These are phyloP conservation scores for Paralagenidium karlingii DNA, from an alignment of 352 stramenopile species.

Conservation along the genomic window DNA sequence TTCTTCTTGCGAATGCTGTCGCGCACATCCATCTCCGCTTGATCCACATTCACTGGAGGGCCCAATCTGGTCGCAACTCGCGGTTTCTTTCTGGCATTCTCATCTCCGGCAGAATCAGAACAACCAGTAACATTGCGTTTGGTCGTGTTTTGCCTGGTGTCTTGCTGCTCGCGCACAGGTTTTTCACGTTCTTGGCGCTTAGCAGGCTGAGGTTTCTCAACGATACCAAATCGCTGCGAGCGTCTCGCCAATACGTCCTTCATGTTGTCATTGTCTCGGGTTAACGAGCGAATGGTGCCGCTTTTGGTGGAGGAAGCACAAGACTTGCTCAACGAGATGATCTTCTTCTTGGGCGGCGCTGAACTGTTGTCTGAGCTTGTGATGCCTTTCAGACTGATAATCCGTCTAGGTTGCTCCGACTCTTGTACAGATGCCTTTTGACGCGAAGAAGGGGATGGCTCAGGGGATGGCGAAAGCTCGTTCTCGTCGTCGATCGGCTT, in stretches of 20 bases:
- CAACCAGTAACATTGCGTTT: conserved; percentile 4
- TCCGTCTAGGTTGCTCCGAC: too few species aligned
- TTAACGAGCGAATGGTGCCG: conserved; percentile 43
- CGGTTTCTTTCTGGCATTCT: neutral
- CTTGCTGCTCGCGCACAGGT: too few species aligned
- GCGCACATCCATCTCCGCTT: conserved; percentile 58
- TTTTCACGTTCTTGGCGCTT: conserved; percentile 6
- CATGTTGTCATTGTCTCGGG: conserved; percentile 21
- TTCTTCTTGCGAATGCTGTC: conserved; percentile 50
- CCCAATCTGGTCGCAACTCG: conserved; percentile 27
- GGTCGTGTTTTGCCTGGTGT: conserved; percentile 9
- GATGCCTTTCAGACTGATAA: conserved; percentile 48
- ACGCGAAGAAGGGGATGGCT: neutral
- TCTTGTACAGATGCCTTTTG: too few species aligned
- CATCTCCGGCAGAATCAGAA: conserved; percentile 6
- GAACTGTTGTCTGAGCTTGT: conserved; percentile 11
- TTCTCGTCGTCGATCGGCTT: conserved; percentile 1
- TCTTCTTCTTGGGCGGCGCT: conserved; percentile 22
- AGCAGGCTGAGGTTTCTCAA: conserved; percentile 14
- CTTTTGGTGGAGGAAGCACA: conserved; percentile 6
- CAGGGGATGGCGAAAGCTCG: conserved; percentile 4
- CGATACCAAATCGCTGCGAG: conserved; percentile 61
- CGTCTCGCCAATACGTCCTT: conserved; percentile 47
- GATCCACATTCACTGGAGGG: conserved; percentile 62
- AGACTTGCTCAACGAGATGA: conserved; percentile 17